A percentile compares a stretch with the other conserved stretches of the same genome.
phyloP scores from a whole-genome alignment of 2,329 filamentous ascomycete genomes.

The Penicillium sp. region DNA sequence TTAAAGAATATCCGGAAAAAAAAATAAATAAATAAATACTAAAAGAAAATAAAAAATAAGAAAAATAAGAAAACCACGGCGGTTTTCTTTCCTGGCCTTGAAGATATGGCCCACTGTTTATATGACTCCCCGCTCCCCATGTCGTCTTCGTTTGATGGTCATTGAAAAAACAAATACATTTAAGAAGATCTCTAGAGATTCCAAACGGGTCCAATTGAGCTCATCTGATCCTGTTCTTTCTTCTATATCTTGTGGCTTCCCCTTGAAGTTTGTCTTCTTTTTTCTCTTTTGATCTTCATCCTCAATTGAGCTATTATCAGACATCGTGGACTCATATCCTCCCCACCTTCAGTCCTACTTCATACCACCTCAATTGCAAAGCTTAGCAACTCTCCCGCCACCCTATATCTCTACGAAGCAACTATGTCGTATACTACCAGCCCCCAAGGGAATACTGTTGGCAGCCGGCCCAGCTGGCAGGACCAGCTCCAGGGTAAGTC shows the following conservation, averaged over 20 bases:
- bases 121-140: slow-evolving; percentile 40
- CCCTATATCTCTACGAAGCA: neutral
- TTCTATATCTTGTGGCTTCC: slow-evolving; percentile 9
- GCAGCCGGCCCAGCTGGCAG: slow-evolving; percentile 49
- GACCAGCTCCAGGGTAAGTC: slow-evolving; percentile 55
- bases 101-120: slow-evolving; percentile 37
- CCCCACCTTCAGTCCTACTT: slow-evolving; percentile 11
- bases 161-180: slow-evolving; percentile 2
- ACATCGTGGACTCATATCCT: slow-evolving; percentile 1
- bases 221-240: slow-evolving; percentile 9
- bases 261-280: slow-evolving; percentile 4
- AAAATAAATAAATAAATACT: slow-evolving; percentile 7
- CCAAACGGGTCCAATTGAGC: slow-evolving; percentile 13
- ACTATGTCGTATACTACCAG: slow-evolving; percentile 27
- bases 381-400: neutral
- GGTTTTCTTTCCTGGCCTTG: slow-evolving; percentile 12
- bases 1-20: slow-evolving; percentile 8
- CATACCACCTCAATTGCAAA: slow-evolving; percentile 7
- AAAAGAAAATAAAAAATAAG: neutral
- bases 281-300: slow-evolving; percentile 10
- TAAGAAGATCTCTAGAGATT: slow-evolving; percentile 18
- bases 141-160: slow-evolving; percentile 19
- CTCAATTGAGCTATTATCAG: slow-evolving; percentile 1
- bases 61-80: slow-evolving; percentile 10
- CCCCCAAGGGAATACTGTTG: slow-evolving; percentile 17